phyloP scores from a whole-genome alignment of 768 basidiomycete genomes.

The Austroboletus festivus region DNA sequence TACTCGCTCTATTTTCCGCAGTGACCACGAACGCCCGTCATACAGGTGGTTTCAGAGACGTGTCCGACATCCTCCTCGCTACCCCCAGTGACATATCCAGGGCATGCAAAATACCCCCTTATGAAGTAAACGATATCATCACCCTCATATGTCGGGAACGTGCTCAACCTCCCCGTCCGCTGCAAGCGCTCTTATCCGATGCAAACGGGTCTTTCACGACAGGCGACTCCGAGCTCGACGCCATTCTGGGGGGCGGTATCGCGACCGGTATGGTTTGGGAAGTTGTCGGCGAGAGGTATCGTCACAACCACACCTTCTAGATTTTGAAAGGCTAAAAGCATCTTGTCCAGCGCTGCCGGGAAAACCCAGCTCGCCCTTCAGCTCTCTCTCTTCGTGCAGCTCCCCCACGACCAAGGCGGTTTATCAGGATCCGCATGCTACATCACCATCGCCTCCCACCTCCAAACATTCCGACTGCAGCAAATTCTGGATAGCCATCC shows the following conservation, averaged over 20 bases:
- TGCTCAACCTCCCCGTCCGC: conserved; percentile 35
- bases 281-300: conserved; percentile 82
- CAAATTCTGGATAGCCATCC: conserved; percentile 60
- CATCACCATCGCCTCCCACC: conserved; percentile 66
- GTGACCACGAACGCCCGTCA: neutral
- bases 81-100: conserved; percentile 51
- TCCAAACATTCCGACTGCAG: conserved; percentile 65
- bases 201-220: conserved; percentile 59
- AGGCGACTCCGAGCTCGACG: conserved; percentile 70
- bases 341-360: conserved; percentile 76
- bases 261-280: conserved; percentile 83
- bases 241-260: conserved; percentile 74
- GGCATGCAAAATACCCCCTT: conserved; percentile 49
- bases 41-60: conserved; percentile 47
- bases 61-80: conserved; percentile 50
- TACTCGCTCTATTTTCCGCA: no score
- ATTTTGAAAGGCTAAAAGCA: conserved; percentile 6
- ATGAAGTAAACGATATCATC: conserved; percentile 51
- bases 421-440: conserved; percentile 70
- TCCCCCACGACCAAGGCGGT: conserved; percentile 55
- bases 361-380: conserved; percentile 93
- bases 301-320: neutral
- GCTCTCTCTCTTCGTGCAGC: conserved; percentile 74
- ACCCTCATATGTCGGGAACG: conserved; percentile 46
- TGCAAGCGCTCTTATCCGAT: conserved; percentile 39